Conservation (phyloP, 768 basidiomycete species). For the Lactifluus piperatus region DNA sequence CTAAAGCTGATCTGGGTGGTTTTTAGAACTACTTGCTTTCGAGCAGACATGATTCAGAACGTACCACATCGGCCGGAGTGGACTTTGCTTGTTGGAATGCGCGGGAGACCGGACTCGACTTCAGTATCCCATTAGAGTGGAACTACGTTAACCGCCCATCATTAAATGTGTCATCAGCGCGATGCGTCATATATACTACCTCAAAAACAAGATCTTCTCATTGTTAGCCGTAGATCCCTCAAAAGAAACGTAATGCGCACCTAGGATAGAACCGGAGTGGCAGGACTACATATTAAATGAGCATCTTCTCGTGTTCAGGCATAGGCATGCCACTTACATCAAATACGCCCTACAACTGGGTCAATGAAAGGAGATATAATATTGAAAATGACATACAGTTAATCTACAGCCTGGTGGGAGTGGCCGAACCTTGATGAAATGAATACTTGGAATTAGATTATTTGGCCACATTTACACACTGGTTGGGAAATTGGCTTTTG, state of each 20-base stretch:
- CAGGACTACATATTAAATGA: constrained; percentile 45
- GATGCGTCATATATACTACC: constrained; percentile 27
- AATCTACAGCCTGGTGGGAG: constrained; percentile 84
- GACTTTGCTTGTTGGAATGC: constrained; percentile 35
- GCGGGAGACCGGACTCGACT: constrained; percentile 24
- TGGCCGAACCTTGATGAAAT: constrained; percentile 35
- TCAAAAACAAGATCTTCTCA: constrained; percentile 58
- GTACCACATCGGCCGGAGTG: constrained; percentile 78
- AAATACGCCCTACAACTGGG: constrained; percentile 24
- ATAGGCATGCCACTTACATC: constrained; percentile 21
- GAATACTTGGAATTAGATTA: background rate
- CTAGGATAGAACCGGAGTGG: constrained; percentile 85
- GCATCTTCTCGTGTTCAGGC: background rate
- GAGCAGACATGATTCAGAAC: constrained; percentile 24
- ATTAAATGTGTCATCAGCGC: background rate
- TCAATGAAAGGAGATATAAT: background rate
- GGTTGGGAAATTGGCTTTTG: no score
- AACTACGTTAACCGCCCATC: constrained; percentile 21
- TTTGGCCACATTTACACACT: background rate
- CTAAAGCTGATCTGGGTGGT: constrained; percentile 66
- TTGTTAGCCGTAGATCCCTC: background rate
- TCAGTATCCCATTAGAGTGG: constrained; percentile 26
- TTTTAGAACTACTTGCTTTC: background rate
- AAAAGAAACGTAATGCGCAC: constrained; percentile 30
- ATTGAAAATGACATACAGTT: constrained; percentile 47